A percentile compares a stretch with the other conserved stretches of the same genome.
These are phyloP conservation scores for Trichoderma gracile DNA, from an alignment of 2,329 filamentous ascomycete species.

Conservation along the genomic window DNA sequence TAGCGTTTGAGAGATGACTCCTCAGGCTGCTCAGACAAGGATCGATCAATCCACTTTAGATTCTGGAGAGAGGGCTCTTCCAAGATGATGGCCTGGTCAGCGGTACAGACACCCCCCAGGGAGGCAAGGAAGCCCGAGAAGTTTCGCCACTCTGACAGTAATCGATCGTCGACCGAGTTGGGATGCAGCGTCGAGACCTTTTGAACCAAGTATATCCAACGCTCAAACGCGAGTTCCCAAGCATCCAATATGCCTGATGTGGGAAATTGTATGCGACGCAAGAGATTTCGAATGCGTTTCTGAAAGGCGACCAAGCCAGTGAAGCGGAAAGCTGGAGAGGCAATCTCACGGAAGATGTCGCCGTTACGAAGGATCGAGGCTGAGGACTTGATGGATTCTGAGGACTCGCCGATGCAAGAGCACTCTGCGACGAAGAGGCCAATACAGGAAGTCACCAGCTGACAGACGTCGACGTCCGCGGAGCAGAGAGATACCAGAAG, in stretches of 20 bases:
- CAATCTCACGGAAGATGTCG: conserved; percentile 62
- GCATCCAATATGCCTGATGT: conserved; percentile 67
- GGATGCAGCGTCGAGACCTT: conserved; percentile 57
- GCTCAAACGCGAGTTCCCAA: conserved; percentile 66
- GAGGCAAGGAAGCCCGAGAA: conserved; percentile 69
- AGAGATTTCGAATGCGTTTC: conserved; percentile 60
- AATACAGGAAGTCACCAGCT: conserved; percentile 63
- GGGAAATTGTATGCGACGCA: conserved; percentile 62
- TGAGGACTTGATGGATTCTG: conserved; percentile 52
- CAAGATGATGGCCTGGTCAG: conserved; percentile 56
- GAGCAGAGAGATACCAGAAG: conserved; percentile 66
- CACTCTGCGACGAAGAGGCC: conserved; percentile 64
- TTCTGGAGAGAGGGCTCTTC: conserved; percentile 60
- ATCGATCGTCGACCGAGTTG: conserved; percentile 56
- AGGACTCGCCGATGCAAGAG: conserved; percentile 53
- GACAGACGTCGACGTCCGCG: conserved; percentile 64
- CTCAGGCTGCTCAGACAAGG: conserved; percentile 59
- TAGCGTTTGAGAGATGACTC: conserved; percentile 62
- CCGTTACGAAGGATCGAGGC: conserved; percentile 60
- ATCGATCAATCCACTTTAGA: conserved; percentile 64
- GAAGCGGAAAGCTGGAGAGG: conserved; percentile 64
- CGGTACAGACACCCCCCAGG: conserved; percentile 64
- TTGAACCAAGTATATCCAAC: conserved; percentile 64
- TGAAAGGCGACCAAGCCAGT: conserved; percentile 71
- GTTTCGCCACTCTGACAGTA: conserved; percentile 66